phyloP scores from a whole-genome alignment of 805 yeast species.

The Ogataea haglerorum region DNA sequence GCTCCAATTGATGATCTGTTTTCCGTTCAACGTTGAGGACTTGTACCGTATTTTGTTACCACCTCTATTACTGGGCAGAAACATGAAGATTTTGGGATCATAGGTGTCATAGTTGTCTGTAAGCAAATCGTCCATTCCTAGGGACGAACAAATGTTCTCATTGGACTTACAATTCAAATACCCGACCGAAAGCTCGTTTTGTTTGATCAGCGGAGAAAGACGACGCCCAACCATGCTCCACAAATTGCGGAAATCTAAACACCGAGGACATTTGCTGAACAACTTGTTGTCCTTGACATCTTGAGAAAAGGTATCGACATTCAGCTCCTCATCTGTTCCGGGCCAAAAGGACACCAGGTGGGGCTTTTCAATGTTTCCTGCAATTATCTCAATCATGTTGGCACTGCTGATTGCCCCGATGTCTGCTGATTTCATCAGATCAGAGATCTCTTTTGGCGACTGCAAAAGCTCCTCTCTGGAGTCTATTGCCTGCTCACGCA shows the following conservation, averaged over 20 bases:
- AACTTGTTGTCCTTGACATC: slow-evolving; percentile 34
- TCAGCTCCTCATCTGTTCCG: slow-evolving; percentile 40
- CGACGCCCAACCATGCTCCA: slow-evolving; percentile 61
- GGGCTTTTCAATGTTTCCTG: slow-evolving; percentile 50
- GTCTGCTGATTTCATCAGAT: slow-evolving; percentile 6
- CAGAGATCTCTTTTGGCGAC: slow-evolving; percentile 41
- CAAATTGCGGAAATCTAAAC: slow-evolving; percentile 46
- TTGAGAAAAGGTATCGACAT: slow-evolving; percentile 31
- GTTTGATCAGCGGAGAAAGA: slow-evolving; percentile 24
- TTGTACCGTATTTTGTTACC: slow-evolving; percentile 47
- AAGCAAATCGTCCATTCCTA: slow-evolving; percentile 42
- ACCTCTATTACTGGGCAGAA: slow-evolving; percentile 52
- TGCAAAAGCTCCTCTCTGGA: slow-evolving; percentile 43
- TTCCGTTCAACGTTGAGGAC: slow-evolving; percentile 17
- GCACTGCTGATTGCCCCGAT: slow-evolving; percentile 30
- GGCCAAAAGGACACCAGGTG: slow-evolving; percentile 68
- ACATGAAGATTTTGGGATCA: slow-evolving; percentile 28
- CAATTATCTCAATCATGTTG: slow-evolving; percentile 45
- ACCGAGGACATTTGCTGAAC: slow-evolving; percentile 45
- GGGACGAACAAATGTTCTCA: slow-evolving; percentile 46
- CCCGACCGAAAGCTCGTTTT: slow-evolving; percentile 32
- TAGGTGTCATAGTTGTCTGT: slow-evolving; percentile 4
- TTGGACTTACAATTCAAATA: slow-evolving; percentile 59
- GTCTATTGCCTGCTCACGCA: slow-evolving; percentile 45
- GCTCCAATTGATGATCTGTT: slow-evolving; percentile 43